These are phyloP conservation scores for Magnusiomyces suaveolens DNA, from an alignment of 1,139 yeast genomes.

Conservation along the genomic window DNA sequence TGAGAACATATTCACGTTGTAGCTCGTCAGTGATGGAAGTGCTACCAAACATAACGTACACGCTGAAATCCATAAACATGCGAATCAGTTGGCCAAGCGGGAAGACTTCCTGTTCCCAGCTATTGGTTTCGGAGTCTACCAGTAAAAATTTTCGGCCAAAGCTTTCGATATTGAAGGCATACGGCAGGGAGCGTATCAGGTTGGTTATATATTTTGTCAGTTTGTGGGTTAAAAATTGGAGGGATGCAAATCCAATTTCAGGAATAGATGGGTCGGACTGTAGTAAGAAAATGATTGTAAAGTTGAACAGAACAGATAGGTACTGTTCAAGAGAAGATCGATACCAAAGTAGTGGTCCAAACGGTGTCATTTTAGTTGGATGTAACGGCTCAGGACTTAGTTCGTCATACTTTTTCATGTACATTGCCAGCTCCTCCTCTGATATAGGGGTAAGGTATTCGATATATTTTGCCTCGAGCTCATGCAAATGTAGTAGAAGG, in stretches of 20 bases:
- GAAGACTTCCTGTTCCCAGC: neutral
- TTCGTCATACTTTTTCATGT: neutral
- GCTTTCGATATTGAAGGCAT: neutral
- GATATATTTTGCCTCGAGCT: neutral
- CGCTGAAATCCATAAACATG: constrained; percentile 6
- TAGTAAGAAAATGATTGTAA: neutral
- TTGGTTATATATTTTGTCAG: neutral
- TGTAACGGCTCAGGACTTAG: neutral
- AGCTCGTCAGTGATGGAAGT: constrained; percentile 6
- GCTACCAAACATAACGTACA: constrained; percentile 10
- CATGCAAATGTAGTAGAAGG: neutral
- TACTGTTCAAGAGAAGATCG: neutral
- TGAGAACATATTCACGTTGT: constrained; percentile 8
- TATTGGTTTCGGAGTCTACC: neutral
- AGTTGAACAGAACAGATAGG: neutral
- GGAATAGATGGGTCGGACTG: neutral
- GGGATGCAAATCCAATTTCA: neutral
- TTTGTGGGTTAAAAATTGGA: neutral
- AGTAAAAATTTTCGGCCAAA: neutral
- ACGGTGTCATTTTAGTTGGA: neutral
- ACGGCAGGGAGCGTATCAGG: neutral
- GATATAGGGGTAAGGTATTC: neutral
- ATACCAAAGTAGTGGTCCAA: neutral
- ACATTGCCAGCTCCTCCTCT: neutral
- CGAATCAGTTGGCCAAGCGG: constrained; percentile 8